Base-by-base conservation (phyloP, 2,329 filamentous ascomycete species). In the Exutisphaerella laricina region DNA sequence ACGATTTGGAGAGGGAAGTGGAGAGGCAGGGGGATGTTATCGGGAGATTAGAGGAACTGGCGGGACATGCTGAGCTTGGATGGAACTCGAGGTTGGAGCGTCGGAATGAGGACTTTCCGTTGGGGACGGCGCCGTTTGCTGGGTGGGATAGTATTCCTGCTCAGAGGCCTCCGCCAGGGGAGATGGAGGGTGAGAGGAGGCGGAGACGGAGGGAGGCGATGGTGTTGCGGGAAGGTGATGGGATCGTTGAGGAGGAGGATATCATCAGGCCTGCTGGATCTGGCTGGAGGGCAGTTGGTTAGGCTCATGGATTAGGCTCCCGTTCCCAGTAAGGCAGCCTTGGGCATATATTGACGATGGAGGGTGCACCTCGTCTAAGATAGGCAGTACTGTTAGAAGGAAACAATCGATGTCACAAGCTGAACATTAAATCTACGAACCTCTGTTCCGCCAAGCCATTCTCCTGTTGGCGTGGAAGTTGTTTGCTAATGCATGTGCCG, bases 151-250 rank as follows among this genome's bases (percentile, higher is more conserved):
- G 40, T 25, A 42, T 49, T 20, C 42, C 50, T 33, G 26, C 39
- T 22, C 46, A 45, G 36, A 42, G 39, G 67, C 33, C 64, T 66
- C 35, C 57, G 69, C 17, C 10, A 9, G 31, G 13, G n/a, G n/a
- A 17, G 20, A 85, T 90, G 62, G 81, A 85, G 57, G 77, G 83
- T 40, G 71, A 89, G 47, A 73, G 88, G 46, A 76, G 57, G 28
- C 34, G 88, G 51, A 76, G 86, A 37, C 77, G 90, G 58, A 76
- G 88, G 53, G 88, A 95, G 68, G 88, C 88, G 4, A 89, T 96
- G 78, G 88, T 96, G 14, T n/a, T n/a, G n/a, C n/a, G n/a, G n/a
- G n/a, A n/a, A n/a, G n/a, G n/a, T n/a, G n/a, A n/a, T n/a, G n/a
- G n/a, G n/a, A n/a, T n/a, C n/a, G 23, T 26, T 26, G 23, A 12